A percentile compares a stretch with the other conserved stretches of the same genome.
These are phyloP conservation scores for Fagopyrum tataricum DNA, from an alignment of 148 eudicot genomes.

Conservation along the genomic window DNA sequence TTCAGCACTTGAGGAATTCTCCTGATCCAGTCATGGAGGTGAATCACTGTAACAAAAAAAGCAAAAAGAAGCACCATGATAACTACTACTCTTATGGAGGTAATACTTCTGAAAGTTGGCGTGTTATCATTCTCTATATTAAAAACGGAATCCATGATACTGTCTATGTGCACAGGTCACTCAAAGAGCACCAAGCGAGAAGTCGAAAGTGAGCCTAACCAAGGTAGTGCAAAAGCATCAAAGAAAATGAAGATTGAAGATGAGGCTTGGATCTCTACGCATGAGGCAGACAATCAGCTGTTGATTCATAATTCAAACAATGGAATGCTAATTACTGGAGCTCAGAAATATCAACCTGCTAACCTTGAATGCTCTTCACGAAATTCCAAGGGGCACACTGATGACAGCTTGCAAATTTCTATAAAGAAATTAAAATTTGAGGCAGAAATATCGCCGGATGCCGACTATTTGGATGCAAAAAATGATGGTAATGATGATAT, in stretches of 20 bases:
- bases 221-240: conserved; percentile 43
- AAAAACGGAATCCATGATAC: not conserved
- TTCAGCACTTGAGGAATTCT: conserved; percentile 32
- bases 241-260: conserved; percentile 54
- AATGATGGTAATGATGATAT: conserved; percentile 30
- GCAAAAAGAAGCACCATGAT: conserved; percentile 37
- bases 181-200: conserved; percentile 37
- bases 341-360: conserved; percentile 31
- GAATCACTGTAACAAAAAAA: conserved; percentile 30
- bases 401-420: conserved; percentile 19
- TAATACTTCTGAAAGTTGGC: conserved; percentile 22
- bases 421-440: conserved; percentile 22
- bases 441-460: conserved; percentile 26
- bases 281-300: conserved; percentile 31
- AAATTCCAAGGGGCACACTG: conserved; percentile 29
- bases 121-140: conserved; percentile 12
- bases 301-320: conserved; percentile 33
- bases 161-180: conserved; percentile 40
- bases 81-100: conserved; percentile 48
- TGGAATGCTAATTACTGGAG: conserved; percentile 29
- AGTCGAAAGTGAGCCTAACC: conserved; percentile 43
- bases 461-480: conserved; percentile 23
- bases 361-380: conserved; percentile 29
- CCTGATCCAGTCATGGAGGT: conserved; percentile 31
- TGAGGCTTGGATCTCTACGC: conserved; percentile 31